Evolutionary conservation across 805 yeast genomes (phyloP), one percentile per base, ranked within the genome.

Genomic region (Candida corydali): DNA sequence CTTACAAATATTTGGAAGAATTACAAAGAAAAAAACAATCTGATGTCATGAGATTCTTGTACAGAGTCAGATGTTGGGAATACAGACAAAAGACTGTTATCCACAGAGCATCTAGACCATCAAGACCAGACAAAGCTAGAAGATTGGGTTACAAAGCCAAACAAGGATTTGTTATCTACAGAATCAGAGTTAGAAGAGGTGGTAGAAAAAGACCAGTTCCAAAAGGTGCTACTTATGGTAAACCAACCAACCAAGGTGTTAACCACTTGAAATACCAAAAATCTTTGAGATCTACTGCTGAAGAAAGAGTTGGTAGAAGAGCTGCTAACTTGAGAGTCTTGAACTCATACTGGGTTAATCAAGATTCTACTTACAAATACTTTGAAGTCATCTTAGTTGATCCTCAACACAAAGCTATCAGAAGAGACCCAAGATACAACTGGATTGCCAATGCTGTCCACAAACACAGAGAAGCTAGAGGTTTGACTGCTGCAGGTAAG

Each of bases 191-290:
- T 64, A 87, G 98, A 79, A 86, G 98, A 78, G 98, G 98, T 81
- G 91, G 91, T 81, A 89, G 98, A 86, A 93, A 93, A 96, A 87
- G 96, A 79, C 97, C 97, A 63, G 97, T 84, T 63, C 88, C 94
- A 78, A 93, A 93, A 93, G 98, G 98, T 86, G 98, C 97, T 66
- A 93, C 98, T 70, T 91, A 93, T 83, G 98, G 98, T 86, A 93
- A 93, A 86, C 98, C 98, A 83, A 93, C 98, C 80, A 93, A 93
- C 95, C 95, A 87, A 79, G 98, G 98, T 86, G 93, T 93, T 58
- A 81, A 80, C 80, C 97, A 93, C 75, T 86, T 93, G 78, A 93
- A 93, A 80, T 89, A 88, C 95, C 98, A 93, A 80, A 87, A 91
- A 76, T 83, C 96, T 50, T 78, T 87, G 73, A 87, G 95, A 76